Base-by-base conservation (phyloP, 2,329 filamentous ascomycete genomes). In the Pseudogymnoascus pannorum region DNA sequence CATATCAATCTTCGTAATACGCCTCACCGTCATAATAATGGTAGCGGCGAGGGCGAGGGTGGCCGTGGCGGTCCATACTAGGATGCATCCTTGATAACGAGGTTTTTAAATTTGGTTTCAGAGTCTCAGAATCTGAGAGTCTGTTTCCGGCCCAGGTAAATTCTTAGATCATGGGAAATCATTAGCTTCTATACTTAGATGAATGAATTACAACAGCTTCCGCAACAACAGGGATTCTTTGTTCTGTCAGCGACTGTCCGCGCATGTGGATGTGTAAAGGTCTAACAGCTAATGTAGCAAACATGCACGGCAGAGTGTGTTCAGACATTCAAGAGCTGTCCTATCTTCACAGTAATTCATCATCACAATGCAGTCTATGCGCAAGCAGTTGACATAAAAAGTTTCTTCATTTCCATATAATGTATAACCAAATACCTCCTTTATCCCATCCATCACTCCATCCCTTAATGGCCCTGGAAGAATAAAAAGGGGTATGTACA, bases 401-500 rank as follows among this genome's bases (percentile, higher is more conserved):
- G n/a, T 9, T 54, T 54, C 48, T 54, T 54, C 48, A 54, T 54
- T 54, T 54, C 20, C 48, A 54, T 54, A 33, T 54, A 54, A 54
- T 54, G 48, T 54, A 54, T 54, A 54, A 54, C 48, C 48, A 54
- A 54, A 54, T 54, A 54, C 48, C 26, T 33, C 48, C 48, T 54
- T 33, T 33, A 54, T 54, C 48, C 48, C 26, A 33, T 31, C n/a
- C 48, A 33, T 54, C 26, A 20, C 26, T 54, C 48, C 48, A 54
- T 54, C 48, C 48, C 26, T 20, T 20, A 54, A 54, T 54, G 48
- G 48, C 24, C 48, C n/a, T 54, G 11, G 48, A 31, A 54, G 48
- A 54, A 54, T n/a, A 54, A 7, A 54, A 54, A 12, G 48, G 44
- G 48, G 48, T 54, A 54, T 54, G 48, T 54, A 31, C 9, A 54